Conservation (phyloP, 192 early-diverging fungal genomes). For the Coemansia sp. region DNA sequence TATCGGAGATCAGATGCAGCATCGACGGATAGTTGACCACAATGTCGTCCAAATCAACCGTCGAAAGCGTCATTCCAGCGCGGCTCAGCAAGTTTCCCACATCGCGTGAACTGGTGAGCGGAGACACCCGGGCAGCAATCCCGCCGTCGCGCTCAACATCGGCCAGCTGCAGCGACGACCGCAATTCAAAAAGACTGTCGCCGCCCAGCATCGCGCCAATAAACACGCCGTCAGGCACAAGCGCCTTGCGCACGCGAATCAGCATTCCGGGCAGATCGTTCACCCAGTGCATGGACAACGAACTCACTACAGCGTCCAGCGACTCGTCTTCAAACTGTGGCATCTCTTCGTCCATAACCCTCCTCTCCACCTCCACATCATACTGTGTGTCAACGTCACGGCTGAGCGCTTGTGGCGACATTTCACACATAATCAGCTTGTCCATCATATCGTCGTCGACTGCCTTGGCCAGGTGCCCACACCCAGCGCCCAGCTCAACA, state of each 20-base stretch:
- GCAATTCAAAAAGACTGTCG: slow-evolving; percentile 93
- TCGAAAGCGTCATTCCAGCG: slow-evolving; percentile 86
- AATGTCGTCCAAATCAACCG: slow-evolving; percentile 91
- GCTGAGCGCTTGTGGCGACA: slow-evolving; percentile 59
- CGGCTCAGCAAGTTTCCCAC: slow-evolving; percentile 76
- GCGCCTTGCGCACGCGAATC: slow-evolving; percentile 75
- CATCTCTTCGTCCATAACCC: slow-evolving; percentile 82
- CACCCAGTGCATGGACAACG: slow-evolving; percentile 90
- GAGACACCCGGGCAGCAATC: slow-evolving; percentile 84
- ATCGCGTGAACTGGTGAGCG: slow-evolving; percentile 82
- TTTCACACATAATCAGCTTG: slow-evolving; percentile 84
- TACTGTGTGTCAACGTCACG: slow-evolving; percentile 53
- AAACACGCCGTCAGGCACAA: slow-evolving; percentile 93
- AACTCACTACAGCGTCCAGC: slow-evolving; percentile 86
- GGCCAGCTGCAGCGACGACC: slow-evolving; percentile 86
- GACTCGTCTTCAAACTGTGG: slow-evolving; percentile 80
- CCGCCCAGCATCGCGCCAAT: slow-evolving; percentile 93
- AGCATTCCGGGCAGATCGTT: slow-evolving; percentile 89
- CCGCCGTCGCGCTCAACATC: slow-evolving; percentile 91
- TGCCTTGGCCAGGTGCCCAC: slow-evolving; percentile 84
- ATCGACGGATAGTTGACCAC: slow-evolving; percentile 88
- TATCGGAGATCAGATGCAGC: slow-evolving; percentile 87
- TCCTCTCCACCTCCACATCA: slow-evolving; percentile 72
- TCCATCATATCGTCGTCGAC: slow-evolving; percentile 81
- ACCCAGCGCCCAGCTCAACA: slow-evolving; percentile 86